Conservation (phyloP, 176 grass and related monocot genomes). For the Eragrostis nindensis region DNA sequence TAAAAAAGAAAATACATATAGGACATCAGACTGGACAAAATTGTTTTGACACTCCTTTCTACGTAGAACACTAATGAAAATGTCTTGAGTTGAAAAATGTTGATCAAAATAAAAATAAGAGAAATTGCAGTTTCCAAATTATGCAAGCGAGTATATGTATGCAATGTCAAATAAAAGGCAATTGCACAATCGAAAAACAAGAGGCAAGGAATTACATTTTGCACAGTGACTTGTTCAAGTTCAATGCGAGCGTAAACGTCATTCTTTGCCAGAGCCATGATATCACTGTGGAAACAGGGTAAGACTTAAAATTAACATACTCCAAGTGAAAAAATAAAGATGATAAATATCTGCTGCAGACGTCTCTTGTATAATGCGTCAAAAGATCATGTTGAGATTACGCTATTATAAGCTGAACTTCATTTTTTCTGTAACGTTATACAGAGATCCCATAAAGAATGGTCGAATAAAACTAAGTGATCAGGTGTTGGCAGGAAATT, state of each 20-base stretch:
- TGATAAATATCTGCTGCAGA: background rate
- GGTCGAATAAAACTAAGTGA: background rate
- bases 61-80: constrained; percentile 17
- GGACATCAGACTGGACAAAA: constrained; percentile 6
- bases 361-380: background rate
- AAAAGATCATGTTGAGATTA: constrained; percentile 1
- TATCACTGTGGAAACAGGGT: constrained; percentile 53
- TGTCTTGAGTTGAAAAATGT: background rate
- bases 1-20: background rate
- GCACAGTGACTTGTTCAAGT: constrained; percentile 60
- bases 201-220: constrained; percentile 49
- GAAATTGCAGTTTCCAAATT: constrained; percentile 5
- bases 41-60: constrained; percentile 9
- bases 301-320: constrained; percentile 1
- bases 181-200: constrained; percentile 1
- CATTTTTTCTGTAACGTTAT: background rate
- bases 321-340: constrained; percentile 20
- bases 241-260: constrained; percentile 63
- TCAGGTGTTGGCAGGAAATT: too few relatives aligned
- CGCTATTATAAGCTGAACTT: background rate
- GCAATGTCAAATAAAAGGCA: background rate
- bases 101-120: constrained; percentile 18
- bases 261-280: constrained; percentile 72
- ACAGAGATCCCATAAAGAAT: background rate
- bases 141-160: constrained; percentile 1